A percentile compares a stretch with the other conserved stretches of the same genome.
Evolutionary conservation across 108 stramenopile species (phyloP).

Genomic region (Discostella pseudostelligera): DNA sequence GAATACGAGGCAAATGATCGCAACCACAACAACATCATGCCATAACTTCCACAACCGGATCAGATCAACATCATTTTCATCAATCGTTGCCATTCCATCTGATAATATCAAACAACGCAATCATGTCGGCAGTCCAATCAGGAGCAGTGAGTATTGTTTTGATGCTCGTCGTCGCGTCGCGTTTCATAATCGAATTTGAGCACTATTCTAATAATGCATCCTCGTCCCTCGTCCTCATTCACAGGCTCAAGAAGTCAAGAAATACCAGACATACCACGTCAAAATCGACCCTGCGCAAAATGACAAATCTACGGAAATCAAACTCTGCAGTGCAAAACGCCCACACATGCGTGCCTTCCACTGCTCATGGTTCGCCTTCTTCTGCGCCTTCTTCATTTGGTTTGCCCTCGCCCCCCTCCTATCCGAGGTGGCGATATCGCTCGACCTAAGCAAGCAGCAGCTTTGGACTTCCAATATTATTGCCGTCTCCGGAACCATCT

Average conservation of each 20-base stretch:
- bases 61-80: too few species aligned
- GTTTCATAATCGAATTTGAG: too few species aligned
- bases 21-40: too few species aligned
- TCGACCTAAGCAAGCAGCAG: conserved; percentile 63
- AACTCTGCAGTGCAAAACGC: conserved; percentile 50
- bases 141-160: too few species aligned
- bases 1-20: too few species aligned
- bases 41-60: too few species aligned
- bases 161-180: too few species aligned
- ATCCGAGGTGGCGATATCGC: conserved; percentile 56
- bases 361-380: conserved; percentile 76
- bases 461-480: conserved; percentile 75
- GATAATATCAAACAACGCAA: too few species aligned
- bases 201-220: too few species aligned
- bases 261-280: conserved; percentile 63
- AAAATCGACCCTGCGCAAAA: conserved; percentile 71
- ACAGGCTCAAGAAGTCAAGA: conserved; percentile 48
- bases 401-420: conserved; percentile 84
- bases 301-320: conserved; percentile 74
- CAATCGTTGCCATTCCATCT: too few species aligned
- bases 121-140: too few species aligned
- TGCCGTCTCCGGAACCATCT: conserved; percentile 66
- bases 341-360: conserved; percentile 89
- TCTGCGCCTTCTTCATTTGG: conserved; percentile 86
- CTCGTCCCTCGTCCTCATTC: too few species aligned